phyloP scores from a whole-genome alignment of 352 stramenopile genomes.

The Lagenidium giganteum region DNA sequence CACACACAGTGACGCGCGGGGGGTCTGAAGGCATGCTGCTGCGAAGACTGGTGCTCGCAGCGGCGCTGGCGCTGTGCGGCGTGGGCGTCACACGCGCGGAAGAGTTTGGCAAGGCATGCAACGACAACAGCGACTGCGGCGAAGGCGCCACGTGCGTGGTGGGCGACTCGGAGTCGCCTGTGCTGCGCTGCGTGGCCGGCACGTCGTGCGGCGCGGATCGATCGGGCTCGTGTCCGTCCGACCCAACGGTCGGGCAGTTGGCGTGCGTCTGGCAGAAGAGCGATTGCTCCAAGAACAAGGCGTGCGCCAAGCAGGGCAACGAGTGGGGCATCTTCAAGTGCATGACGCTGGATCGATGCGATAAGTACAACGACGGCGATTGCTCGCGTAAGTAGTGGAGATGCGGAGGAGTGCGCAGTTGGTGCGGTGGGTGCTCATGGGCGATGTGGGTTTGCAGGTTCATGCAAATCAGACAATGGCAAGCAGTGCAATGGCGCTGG shows the following conservation, averaged over 20 bases:
- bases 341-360: constrained; percentile 67
- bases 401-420: too few relatives aligned
- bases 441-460: constrained; percentile 12
- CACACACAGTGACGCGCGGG: too few relatives aligned
- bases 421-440: too few relatives aligned
- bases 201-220: constrained; percentile 39
- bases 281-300: too few relatives aligned
- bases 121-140: constrained; percentile 49
- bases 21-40: too few relatives aligned
- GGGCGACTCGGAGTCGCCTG: constrained; percentile 43
- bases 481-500: constrained; percentile 69
- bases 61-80: constrained; percentile 9
- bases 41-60: constrained; percentile 1
- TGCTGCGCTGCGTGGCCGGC: constrained; percentile 69
- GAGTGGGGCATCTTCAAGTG: constrained; percentile 72
- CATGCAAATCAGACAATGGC: constrained; percentile 34
- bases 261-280: constrained; percentile 54
- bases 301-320: constrained; percentile 20
- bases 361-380: constrained; percentile 41
- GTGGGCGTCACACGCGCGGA: constrained; percentile 3
- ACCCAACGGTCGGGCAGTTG: constrained; percentile 52
- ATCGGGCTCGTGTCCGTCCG: constrained; percentile 52
- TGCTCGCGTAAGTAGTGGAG: too few relatives aligned
- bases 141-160: constrained; percentile 69
- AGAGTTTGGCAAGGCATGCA: constrained; percentile 45